Evolutionary conservation across 805 yeast species (phyloP).

Genomic region (Jamesozyma spencerorum): DNA sequence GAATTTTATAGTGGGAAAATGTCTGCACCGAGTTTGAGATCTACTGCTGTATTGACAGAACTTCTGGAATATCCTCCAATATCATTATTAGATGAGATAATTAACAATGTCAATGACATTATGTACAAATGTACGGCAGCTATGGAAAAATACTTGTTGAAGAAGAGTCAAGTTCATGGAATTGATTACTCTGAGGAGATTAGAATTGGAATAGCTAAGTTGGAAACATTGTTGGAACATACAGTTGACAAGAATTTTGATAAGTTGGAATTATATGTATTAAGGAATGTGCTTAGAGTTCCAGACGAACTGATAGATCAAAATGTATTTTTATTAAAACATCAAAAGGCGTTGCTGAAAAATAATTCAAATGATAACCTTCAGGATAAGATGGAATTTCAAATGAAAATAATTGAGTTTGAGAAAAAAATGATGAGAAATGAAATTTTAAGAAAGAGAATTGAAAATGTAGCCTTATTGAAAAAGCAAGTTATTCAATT

Average conservation of each 20-base stretch:
- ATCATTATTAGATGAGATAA: constrained; percentile 74
- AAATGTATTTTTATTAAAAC: constrained; percentile 61
- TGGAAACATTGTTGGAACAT: constrained; percentile 67
- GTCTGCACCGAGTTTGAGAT: constrained; percentile 31
- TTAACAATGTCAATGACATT: constrained; percentile 76
- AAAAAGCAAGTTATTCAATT: constrained; percentile 19
- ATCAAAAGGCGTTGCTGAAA: constrained; percentile 48
- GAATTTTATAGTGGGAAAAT: constrained; percentile 9
- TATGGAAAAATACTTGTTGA: constrained; percentile 53
- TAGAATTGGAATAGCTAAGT: constrained; percentile 66
- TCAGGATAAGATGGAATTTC: constrained; percentile 8
- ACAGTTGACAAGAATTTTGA: constrained; percentile 77
- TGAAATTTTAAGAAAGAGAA: constrained; percentile 12
- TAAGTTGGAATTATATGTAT: constrained; percentile 70
- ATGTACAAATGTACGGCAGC: constrained; percentile 76
- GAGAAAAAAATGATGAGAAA: constrained; percentile 16
- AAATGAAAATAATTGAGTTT: constrained; percentile 15
- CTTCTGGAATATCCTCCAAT: constrained; percentile 82
- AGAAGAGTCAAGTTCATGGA: constrained; percentile 14
- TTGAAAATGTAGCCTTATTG: constrained; percentile 11
- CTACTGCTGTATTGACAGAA: constrained; percentile 61
- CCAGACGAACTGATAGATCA: constrained; percentile 55
- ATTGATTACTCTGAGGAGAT: constrained; percentile 42
- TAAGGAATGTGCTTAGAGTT: constrained; percentile 64
- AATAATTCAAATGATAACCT: constrained; percentile 8